A percentile compares a stretch with the other conserved stretches of the same genome.
Conservation (phyloP, 2,329 filamentous ascomycete genomes). For the Nemania abortiva region DNA sequence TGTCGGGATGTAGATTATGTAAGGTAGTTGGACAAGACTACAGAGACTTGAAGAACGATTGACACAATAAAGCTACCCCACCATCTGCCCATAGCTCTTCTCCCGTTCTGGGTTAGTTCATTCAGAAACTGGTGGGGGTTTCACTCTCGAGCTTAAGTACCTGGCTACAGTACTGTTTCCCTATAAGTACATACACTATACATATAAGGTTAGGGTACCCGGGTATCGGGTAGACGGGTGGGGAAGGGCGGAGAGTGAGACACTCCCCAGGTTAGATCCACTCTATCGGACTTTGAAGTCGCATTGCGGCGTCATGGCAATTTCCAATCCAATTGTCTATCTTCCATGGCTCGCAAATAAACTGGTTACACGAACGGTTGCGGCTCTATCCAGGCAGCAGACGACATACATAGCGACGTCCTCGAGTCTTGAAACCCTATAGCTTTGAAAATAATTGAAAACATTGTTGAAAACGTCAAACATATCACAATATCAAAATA, state of each 20-base stretch:
- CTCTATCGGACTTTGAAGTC: background rate
- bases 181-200: too few species aligned
- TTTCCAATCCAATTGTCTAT: constrained; percentile 1
- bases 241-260: background rate
- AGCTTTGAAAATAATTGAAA: background rate
- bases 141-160: background rate
- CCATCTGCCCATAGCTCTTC: background rate
- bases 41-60: background rate
- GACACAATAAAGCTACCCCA: constrained; percentile 19
- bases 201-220: too few species aligned
- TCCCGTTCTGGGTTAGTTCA: background rate
- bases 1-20: constrained; percentile 11
- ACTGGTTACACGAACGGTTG: background rate
- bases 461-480: background rate
- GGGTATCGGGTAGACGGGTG: background rate
- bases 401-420: background rate
- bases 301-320: constrained; percentile 10
- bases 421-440: background rate
- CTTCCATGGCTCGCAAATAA: background rate
- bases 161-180: background rate
- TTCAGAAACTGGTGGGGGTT: background rate
- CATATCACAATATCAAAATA: constrained; percentile 9
- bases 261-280: background rate
- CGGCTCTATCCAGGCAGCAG: background rate
- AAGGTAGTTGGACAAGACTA: constrained; percentile 4